phyloP scores from a whole-genome alignment of 2,329 filamentous ascomycete species.

The Fusarium sp. region DNA sequence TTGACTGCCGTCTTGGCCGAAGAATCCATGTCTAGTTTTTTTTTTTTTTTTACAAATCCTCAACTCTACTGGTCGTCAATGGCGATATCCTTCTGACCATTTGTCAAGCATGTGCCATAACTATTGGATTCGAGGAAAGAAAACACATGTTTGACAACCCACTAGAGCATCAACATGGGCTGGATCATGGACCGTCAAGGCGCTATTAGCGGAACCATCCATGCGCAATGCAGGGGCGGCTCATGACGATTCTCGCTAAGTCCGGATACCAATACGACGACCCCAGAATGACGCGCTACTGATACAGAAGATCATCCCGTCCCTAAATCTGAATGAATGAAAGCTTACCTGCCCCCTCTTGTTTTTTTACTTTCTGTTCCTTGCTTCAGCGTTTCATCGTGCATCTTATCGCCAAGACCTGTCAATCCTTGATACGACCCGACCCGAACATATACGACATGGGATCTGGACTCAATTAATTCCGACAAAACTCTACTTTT shows the following conservation, averaged over 20 bases:
- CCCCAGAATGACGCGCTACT: conserved; percentile 2
- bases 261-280: background rate
- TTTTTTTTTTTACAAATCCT: background rate
- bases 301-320: background rate
- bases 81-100: background rate
- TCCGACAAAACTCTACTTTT: background rate
- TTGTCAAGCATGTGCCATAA: background rate
- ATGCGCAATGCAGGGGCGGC: conserved; percentile 1
- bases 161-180: background rate
- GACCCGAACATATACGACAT: background rate
- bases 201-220: conserved; percentile 12
- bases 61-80: background rate
- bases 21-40: background rate
- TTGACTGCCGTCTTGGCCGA: background rate
- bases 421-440: background rate
- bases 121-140: background rate
- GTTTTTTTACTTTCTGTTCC: background rate
- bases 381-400: background rate
- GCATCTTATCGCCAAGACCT: background rate
- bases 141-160: background rate
- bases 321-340: background rate
- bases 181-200: conserved; percentile 9
- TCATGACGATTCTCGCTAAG: conserved; percentile 8
- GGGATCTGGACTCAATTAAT: background rate
- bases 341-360: background rate